Conservation (phyloP, 139 green algal genomes). For the Raphidocelis subcapitata region DNA sequence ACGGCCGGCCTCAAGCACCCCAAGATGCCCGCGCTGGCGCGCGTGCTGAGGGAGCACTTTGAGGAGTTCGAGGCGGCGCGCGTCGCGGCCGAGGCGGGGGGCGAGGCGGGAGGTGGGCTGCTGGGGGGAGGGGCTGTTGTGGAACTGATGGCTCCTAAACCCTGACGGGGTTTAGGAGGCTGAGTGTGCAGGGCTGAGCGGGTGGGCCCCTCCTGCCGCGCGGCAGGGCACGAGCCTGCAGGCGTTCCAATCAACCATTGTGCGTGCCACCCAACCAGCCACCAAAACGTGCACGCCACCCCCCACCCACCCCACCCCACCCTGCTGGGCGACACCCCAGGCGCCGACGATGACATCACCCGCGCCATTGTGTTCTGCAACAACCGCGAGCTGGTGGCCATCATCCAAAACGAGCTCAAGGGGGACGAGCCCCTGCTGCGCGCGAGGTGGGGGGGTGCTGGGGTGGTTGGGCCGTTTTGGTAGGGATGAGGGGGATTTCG, state of each 20-base stretch:
- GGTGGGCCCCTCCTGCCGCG: too few relatives aligned
- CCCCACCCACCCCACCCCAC: not conserved
- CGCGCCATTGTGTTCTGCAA: slow-evolving; percentile 83
- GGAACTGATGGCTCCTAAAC: too few relatives aligned
- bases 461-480: not conserved
- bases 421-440: slow-evolving; percentile 50
- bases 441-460: slow-evolving; percentile 38
- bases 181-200: too few relatives aligned
- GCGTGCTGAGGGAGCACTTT: slow-evolving; percentile 64
- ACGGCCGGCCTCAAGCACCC: slow-evolving; percentile 38
- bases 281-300: not conserved
- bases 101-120: not conserved
- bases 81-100: slow-evolving; percentile 1
- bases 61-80: slow-evolving; percentile 11
- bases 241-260: too few relatives aligned
- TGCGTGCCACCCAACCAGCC: too few relatives aligned
- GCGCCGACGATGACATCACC: not conserved
- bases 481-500: not conserved
- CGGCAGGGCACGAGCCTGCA: too few relatives aligned
- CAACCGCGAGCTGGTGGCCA: slow-evolving; percentile 68
- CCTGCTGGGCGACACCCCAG: not conserved
- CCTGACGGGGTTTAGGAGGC: too few relatives aligned
- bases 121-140: too few relatives aligned
- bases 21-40: slow-evolving; percentile 62
- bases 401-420: slow-evolving; percentile 66